Conservation (phyloP, 345 rosid species). For the Eucalyptus erythrocorys region DNA sequence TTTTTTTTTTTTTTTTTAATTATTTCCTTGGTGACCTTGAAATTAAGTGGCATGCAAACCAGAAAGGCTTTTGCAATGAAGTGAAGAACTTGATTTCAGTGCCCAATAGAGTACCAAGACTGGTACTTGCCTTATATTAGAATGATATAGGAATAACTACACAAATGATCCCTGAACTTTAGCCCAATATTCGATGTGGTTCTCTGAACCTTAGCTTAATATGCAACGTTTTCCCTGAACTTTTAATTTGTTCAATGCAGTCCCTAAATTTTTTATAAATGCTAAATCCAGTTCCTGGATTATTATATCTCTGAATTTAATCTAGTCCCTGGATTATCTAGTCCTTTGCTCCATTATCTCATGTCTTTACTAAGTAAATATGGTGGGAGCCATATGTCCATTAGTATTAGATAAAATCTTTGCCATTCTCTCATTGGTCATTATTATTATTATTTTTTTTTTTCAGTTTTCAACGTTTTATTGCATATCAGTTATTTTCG, state of each 20-base stretch:
- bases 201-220: not conserved
- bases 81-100: not conserved
- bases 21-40: not conserved
- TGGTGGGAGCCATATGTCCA: not conserved
- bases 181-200: not conserved
- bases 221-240: not conserved
- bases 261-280: not conserved
- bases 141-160: not conserved
- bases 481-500: not conserved
- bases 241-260: not conserved
- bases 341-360: not conserved
- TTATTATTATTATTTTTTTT: not conserved
- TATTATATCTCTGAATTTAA: not conserved
- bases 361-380: not conserved
- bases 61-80: not conserved
- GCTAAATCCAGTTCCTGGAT: not conserved
- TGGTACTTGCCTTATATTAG: not conserved
- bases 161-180: not conserved
- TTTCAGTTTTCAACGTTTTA: not conserved
- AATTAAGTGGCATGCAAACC: not conserved
- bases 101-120: not conserved
- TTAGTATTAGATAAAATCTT: not conserved
- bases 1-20: not conserved
- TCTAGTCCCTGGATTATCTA: not conserved
- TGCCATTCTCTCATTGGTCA: not conserved